These are phyloP conservation scores for Aspergillus amoenus DNA, from an alignment of 2,329 filamentous ascomycete genomes.

Conservation along the genomic window DNA sequence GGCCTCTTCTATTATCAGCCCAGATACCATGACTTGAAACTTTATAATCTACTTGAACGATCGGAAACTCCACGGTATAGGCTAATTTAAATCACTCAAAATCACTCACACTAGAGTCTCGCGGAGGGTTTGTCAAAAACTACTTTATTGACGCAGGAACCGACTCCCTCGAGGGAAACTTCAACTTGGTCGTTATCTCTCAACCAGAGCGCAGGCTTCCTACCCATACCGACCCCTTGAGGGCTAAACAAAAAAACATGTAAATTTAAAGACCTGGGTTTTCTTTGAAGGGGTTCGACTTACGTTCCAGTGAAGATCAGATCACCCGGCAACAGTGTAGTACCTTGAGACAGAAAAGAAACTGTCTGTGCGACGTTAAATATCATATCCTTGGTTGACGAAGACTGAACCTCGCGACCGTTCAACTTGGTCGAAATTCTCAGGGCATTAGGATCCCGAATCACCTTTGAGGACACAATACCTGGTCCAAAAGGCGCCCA, in stretches of 20 bases:
- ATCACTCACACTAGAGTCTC: slow-evolving; percentile 31
- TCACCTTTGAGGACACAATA: slow-evolving; percentile 59
- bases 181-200: slow-evolving; percentile 70
- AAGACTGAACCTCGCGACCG: slow-evolving; percentile 49
- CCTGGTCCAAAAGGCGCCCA: slow-evolving; percentile 74
- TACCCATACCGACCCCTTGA: slow-evolving; percentile 69
- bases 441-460: slow-evolving; percentile 42
- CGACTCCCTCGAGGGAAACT: slow-evolving; percentile 66
- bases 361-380: slow-evolving; percentile 50
- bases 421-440: slow-evolving; percentile 50
- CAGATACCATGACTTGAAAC: neutral
- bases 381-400: slow-evolving; percentile 50
- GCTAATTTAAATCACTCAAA: neutral
- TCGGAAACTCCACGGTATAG: neutral
- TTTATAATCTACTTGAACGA: neutral
- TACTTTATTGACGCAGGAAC: slow-evolving; percentile 51
- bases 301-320: slow-evolving; percentile 47
- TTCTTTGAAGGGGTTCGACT: slow-evolving; percentile 21
- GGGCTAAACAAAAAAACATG: slow-evolving; percentile 53
- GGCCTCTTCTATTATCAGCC: neutral
- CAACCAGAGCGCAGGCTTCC: slow-evolving; percentile 65
- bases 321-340: slow-evolving; percentile 42
- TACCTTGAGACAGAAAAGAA: slow-evolving; percentile 47
- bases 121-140: slow-evolving; percentile 42
- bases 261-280: neutral